Evolutionary conservation across 495 filamentous ascomycete genomes (phyloP).

Genomic region (Friedmanniomyces endolithicus): DNA sequence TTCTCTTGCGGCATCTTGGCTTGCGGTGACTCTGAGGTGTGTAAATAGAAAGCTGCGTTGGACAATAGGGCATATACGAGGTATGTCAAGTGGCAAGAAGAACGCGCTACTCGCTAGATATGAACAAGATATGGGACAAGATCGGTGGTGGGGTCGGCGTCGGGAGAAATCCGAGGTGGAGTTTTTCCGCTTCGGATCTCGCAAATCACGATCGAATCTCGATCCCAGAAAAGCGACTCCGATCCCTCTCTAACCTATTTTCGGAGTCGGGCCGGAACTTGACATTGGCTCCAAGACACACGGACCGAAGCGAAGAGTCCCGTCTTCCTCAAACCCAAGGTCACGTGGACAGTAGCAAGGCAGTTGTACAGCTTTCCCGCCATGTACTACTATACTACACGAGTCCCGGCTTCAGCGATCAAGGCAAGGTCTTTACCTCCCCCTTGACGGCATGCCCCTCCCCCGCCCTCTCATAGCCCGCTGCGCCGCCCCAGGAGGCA

Average conservation of each 20-base stretch:
- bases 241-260: no score
- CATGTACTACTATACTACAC: neutral
- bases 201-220: neutral
- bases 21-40: neutral
- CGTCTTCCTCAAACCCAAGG: no score
- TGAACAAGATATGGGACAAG: no score
- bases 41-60: no score
- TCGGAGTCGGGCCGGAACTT: no score
- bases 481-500: conserved; percentile 89
- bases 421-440: conserved; percentile 18
- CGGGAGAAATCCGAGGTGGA: neutral
- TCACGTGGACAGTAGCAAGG: no score
- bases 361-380: no score
- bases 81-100: neutral
- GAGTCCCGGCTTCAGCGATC: neutral
- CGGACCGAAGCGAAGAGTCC: no score
- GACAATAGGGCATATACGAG: neutral
- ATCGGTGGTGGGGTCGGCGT: no score
- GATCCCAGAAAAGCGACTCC: neutral
- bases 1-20: conserved; percentile 45
- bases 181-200: neutral
- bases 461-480: conserved; percentile 64
- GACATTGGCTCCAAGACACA: no score
- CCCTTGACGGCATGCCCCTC: conserved; percentile 82
- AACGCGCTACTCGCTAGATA: no score